These are phyloP conservation scores for Salix purpurea DNA, from an alignment of 345 rosid genomes.

Conservation along the genomic window DNA sequence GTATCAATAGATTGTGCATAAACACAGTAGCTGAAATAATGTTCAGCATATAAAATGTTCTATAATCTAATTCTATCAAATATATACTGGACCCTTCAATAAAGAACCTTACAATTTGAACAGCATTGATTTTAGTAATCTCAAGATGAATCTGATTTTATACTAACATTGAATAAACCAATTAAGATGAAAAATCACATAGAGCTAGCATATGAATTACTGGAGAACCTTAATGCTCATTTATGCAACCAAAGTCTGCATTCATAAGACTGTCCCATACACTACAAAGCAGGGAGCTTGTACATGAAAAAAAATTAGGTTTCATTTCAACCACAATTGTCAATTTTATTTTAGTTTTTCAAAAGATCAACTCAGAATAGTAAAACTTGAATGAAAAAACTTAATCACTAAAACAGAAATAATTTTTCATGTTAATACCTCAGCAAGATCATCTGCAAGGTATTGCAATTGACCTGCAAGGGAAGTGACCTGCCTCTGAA, in stretches of 20 bases:
- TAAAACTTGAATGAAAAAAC: background rate
- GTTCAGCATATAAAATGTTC: background rate
- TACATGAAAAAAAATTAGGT: background rate
- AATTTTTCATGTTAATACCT: slow-evolving; percentile 36
- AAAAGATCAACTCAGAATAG: background rate
- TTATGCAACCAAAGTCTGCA: background rate
- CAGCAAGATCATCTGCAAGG: slow-evolving; percentile 74
- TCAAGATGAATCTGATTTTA: background rate
- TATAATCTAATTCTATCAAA: background rate
- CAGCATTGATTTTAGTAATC: background rate
- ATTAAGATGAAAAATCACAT: background rate
- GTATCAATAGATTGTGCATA: background rate
- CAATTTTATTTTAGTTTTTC: too few relatives aligned
- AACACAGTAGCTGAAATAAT: background rate
- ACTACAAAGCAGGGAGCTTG: background rate
- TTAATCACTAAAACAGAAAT: background rate
- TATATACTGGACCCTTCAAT: background rate
- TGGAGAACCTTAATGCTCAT: background rate
- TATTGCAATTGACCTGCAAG: slow-evolving; percentile 82
- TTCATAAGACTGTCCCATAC: background rate
- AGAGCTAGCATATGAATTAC: background rate
- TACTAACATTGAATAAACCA: background rate
- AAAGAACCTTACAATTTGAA: background rate
- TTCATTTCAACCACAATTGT: background rate
- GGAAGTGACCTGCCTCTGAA: slow-evolving; percentile 80